These are phyloP conservation scores for Zygoascus bituminiphila DNA, from an alignment of 805 yeast species.

Conservation along the genomic window DNA sequence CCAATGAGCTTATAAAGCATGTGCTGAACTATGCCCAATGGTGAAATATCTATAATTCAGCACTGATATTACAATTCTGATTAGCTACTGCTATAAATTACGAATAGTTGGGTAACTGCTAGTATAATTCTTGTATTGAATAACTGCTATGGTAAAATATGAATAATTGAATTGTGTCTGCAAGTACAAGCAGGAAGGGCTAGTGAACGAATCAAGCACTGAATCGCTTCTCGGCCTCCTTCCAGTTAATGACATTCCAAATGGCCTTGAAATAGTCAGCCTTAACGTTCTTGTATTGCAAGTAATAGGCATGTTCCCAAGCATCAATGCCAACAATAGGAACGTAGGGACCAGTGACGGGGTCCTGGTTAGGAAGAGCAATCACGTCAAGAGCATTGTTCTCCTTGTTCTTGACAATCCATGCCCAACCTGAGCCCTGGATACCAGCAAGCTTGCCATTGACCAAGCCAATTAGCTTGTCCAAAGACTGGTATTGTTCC, in stretches of 20 bases:
- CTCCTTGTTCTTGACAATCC: slow-evolving; percentile 71
- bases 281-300: slow-evolving; percentile 87
- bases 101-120: no score
- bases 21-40: no score
- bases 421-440: slow-evolving; percentile 96
- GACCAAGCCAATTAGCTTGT: slow-evolving; percentile 52
- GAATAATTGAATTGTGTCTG: not conserved
- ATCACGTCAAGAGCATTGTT: slow-evolving; percentile 66
- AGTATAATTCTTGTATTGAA: no score
- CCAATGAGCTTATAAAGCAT: no score
- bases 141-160: not conserved
- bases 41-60: no score
- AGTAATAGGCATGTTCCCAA: slow-evolving; percentile 95
- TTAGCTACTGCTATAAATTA: no score
- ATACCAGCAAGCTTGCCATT: slow-evolving; percentile 73
- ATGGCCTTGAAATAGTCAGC: slow-evolving; percentile 87
- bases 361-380: slow-evolving; percentile 80
- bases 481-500: slow-evolving; percentile 64
- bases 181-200: no score
- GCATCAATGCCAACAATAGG: slow-evolving; percentile 89
- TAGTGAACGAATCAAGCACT: slow-evolving; percentile 13
- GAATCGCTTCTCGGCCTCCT: slow-evolving; percentile 69
- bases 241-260: slow-evolving; percentile 93
- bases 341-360: slow-evolving; percentile 57
- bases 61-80: not conserved